Percentiles rank a stretch among this genome's conserved stretches.
Conservation (phyloP, 768 basidiomycete genomes). For the Russula virescens region DNA sequence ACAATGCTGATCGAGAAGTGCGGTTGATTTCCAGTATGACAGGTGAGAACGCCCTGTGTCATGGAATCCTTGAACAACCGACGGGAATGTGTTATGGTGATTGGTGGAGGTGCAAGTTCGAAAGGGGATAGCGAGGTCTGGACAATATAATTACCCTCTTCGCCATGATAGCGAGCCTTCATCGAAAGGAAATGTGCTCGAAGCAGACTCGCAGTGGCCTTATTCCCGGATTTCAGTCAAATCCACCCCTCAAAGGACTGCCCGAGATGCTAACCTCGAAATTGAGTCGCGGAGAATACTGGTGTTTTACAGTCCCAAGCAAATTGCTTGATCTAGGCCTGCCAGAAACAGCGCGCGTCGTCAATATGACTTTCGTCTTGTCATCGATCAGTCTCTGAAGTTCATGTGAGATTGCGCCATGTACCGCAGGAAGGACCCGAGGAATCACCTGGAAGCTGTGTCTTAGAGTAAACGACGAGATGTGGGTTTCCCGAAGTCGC, state of each 20-base stretch:
- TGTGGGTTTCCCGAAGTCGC: slow-evolving; percentile 32
- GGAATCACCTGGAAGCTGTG: slow-evolving; percentile 41
- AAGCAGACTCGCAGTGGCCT: slow-evolving; percentile 27
- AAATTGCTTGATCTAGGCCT: slow-evolving; percentile 29
- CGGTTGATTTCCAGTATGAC: slow-evolving; percentile 16
- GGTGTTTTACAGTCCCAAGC: slow-evolving; percentile 67
- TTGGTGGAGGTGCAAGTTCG: slow-evolving; percentile 16
- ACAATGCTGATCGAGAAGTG: slow-evolving; percentile 20
- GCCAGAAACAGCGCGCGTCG: slow-evolving; percentile 32
- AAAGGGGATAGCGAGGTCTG: slow-evolving; percentile 22
- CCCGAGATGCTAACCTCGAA: slow-evolving; percentile 32
- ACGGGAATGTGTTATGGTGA: slow-evolving; percentile 23
- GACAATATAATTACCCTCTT: slow-evolving; percentile 13
- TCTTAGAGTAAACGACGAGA: slow-evolving; percentile 36
- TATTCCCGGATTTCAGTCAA: neutral
- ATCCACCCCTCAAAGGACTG: neutral
- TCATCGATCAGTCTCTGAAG: slow-evolving; percentile 44
- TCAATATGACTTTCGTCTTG: slow-evolving; percentile 40
- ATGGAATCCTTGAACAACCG: slow-evolving; percentile 23
- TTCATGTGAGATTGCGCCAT: slow-evolving; percentile 10
- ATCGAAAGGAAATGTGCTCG: slow-evolving; percentile 13
- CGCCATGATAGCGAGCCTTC: slow-evolving; percentile 13
- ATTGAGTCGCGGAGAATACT: slow-evolving; percentile 59
- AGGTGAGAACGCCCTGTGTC: slow-evolving; percentile 22
- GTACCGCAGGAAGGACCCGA: neutral